phyloP scores from a whole-genome alignment of 2,329 filamentous ascomycete genomes.

The Fusarium bactridioides region DNA sequence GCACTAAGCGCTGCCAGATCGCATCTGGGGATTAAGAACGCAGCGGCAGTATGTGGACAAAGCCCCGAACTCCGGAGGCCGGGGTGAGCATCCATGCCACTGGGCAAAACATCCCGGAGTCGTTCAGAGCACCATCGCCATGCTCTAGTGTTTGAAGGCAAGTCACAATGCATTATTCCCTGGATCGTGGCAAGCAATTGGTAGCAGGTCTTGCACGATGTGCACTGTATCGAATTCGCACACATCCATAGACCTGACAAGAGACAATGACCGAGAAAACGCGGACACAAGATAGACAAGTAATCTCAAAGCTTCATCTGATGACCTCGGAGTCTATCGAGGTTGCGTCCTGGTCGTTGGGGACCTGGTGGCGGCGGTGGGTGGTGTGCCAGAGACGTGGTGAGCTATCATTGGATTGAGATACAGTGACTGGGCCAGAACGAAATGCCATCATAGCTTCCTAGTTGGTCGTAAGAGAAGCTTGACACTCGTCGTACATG shows the following conservation, averaged over 20 bases:
- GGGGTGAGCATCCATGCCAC: conserved; percentile 30
- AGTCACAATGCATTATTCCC: neutral
- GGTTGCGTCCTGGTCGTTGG: conserved; percentile 30
- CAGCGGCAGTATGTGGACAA: conserved; percentile 42
- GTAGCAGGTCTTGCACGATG: neutral
- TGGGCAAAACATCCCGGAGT: conserved; percentile 36
- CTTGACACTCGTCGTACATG: conserved; percentile 31
- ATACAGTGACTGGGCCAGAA: conserved; percentile 36
- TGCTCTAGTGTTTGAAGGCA: conserved; percentile 17
- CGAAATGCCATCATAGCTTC: conserved; percentile 27
- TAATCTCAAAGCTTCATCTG: conserved; percentile 22
- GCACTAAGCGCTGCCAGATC: conserved; percentile 44
- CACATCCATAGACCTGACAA: neutral
- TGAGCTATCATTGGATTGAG: conserved; percentile 46
- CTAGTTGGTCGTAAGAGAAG: conserved; percentile 15
- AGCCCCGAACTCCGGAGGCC: conserved; percentile 36
- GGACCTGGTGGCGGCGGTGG: conserved; percentile 38
- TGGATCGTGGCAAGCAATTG: neutral
- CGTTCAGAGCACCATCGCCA: conserved; percentile 21
- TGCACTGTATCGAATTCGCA: conserved; percentile 3
- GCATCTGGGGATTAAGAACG: conserved; percentile 39
- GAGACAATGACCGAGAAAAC: conserved; percentile 12
- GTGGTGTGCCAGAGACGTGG: conserved; percentile 49
- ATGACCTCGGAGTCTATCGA: conserved; percentile 31
- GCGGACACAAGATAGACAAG: neutral